Evolutionary conservation across 495 filamentous ascomycete species (phyloP).

Genomic region (Penicillium dipodomyicola): DNA sequence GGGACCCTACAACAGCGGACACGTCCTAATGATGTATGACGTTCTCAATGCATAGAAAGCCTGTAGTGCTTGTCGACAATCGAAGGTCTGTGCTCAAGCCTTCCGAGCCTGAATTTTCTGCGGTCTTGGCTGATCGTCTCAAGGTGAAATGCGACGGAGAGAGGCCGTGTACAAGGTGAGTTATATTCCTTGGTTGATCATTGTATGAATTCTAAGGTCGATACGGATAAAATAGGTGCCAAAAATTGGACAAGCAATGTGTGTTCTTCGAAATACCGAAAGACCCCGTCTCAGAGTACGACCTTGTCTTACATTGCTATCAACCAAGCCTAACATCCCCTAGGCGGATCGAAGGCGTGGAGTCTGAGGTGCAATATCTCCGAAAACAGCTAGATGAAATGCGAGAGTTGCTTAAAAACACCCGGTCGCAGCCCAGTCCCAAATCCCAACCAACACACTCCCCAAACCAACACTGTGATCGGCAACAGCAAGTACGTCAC

Average conservation of each 20-base stretch:
- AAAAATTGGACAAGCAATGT: constrained; percentile 35
- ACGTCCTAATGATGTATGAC: background rate
- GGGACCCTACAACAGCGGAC: background rate
- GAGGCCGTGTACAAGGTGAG: constrained; percentile 38
- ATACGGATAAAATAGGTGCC: too few species aligned
- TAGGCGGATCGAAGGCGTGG: constrained; percentile 36
- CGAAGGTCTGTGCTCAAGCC: constrained; percentile 28
- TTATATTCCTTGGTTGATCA: background rate
- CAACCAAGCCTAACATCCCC: background rate
- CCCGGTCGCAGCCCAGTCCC: background rate
- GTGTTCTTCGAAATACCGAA: constrained; percentile 40
- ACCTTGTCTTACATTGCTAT: background rate
- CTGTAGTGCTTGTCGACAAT: constrained; percentile 38
- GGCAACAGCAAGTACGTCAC: constrained; percentile 3
- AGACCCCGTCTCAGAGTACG: constrained; percentile 35
- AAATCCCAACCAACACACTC: constrained; percentile 5
- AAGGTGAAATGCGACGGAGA: constrained; percentile 44
- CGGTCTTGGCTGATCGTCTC: constrained; percentile 3
- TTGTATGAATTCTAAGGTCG: too few species aligned
- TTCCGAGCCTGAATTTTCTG: background rate
- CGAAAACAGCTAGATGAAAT: constrained; percentile 32
- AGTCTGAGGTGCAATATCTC: constrained; percentile 33
- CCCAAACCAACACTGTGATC: constrained; percentile 9
- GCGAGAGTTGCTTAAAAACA: constrained; percentile 22
- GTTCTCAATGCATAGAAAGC: constrained; percentile 30